These are phyloP conservation scores for Ceratobasidium sp. DNA, from an alignment of 1,284 basidiomycete genomes.

Conservation along the genomic window DNA sequence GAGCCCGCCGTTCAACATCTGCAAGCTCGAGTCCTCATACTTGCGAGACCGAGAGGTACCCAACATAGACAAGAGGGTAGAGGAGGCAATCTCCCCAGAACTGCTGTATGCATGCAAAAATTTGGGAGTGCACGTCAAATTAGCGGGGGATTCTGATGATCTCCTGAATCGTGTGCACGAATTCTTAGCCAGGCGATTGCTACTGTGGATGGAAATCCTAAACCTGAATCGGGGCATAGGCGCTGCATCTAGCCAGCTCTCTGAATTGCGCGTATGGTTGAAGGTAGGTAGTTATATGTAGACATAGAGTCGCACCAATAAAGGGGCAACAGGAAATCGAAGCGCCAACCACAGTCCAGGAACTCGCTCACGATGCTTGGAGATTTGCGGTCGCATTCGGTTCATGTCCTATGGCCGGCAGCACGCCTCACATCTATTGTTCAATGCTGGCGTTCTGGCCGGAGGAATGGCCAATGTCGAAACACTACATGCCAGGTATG, in stretches of 20 bases:
- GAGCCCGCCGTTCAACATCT: conserved; percentile 12
- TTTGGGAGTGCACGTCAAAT: background rate
- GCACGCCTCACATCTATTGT: too few relatives aligned
- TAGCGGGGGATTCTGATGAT: background rate
- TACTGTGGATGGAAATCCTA: conserved; percentile 21
- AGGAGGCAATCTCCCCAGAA: background rate
- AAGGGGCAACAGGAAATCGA: background rate
- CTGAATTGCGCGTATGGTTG: background rate
- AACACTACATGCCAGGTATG: too few relatives aligned
- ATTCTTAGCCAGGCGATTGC: background rate
- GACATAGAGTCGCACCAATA: background rate
- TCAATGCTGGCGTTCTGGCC: too few relatives aligned
- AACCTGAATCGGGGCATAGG: background rate
- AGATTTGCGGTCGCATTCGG: too few relatives aligned
- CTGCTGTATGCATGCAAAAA: background rate
- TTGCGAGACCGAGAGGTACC: background rate
- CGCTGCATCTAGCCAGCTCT: background rate
- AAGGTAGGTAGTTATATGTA: background rate
- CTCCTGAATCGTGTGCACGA: background rate
- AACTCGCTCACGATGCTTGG: conserved; percentile 4
- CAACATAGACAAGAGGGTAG: background rate
- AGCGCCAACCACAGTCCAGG: background rate
- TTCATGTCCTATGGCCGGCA: too few relatives aligned
- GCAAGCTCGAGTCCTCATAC: conserved; percentile 2
- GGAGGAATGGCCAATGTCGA: too few relatives aligned